Conservation (phyloP, 768 basidiomycete genomes). For the Tulasnella sp. region DNA sequence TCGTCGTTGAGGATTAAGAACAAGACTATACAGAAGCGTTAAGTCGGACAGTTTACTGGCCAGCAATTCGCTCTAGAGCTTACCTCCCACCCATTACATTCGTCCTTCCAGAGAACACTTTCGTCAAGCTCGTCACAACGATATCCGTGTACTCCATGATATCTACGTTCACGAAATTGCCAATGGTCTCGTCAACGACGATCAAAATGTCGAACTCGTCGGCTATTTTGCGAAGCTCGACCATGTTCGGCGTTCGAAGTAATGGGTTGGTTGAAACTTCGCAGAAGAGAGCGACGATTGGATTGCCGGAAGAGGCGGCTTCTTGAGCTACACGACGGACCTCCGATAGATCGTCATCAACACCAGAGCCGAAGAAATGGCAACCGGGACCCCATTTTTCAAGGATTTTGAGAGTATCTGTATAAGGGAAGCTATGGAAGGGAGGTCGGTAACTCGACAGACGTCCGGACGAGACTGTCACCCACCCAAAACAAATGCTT, state of each 20-base stretch:
- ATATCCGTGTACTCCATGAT: conserved; percentile 80
- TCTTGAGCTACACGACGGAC: conserved; percentile 54
- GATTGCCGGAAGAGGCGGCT: conserved; percentile 34
- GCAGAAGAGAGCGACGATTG: conserved; percentile 73
- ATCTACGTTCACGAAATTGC: conserved; percentile 90
- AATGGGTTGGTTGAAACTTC: conserved; percentile 97
- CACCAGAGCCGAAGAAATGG: conserved; percentile 76
- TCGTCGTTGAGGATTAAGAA: conserved; percentile 73
- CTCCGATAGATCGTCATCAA: conserved; percentile 57
- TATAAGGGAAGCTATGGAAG: conserved; percentile 75
- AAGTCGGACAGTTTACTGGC: not conserved
- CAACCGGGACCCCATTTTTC: conserved; percentile 96
- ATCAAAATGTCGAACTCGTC: conserved; percentile 84
- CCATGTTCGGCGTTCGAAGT: conserved; percentile 72
- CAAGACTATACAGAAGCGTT: conserved; percentile 47
- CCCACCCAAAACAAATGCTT: conserved; percentile 91
- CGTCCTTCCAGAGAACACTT: conserved; percentile 88
- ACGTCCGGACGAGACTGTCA: conserved; percentile 29
- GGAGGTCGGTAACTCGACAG: not conserved
- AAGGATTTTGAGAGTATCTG: conserved; percentile 87
- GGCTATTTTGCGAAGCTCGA: conserved; percentile 67
- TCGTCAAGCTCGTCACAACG: conserved; percentile 84
- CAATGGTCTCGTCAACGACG: conserved; percentile 90
- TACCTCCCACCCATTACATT: conserved; percentile 99
- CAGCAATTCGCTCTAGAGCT: conserved; percentile 24